These are phyloP conservation scores for Leptodontidium sp. DNA, from an alignment of 2,329 filamentous ascomycete species.

Conservation along the genomic window DNA sequence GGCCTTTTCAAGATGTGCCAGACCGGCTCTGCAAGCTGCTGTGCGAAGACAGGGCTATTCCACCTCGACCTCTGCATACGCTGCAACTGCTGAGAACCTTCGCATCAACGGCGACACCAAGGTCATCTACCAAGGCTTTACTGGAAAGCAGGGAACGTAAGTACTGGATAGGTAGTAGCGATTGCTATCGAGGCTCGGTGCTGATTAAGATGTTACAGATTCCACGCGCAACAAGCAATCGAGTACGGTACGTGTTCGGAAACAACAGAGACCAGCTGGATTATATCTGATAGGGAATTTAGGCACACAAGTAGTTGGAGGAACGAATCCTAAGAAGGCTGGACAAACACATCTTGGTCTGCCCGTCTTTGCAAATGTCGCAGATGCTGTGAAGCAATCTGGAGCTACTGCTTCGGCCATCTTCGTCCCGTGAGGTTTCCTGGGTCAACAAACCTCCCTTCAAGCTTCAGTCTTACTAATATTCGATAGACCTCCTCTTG, in stretches of 20 bases:
- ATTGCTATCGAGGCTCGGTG: constrained; percentile 21
- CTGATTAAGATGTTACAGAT: constrained; percentile 64
- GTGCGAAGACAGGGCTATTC: constrained; percentile 80
- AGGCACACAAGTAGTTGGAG: constrained; percentile 98
- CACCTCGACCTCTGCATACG: constrained; percentile 73
- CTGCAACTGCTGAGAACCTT: constrained; percentile 82
- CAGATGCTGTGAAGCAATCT: constrained; percentile 87
- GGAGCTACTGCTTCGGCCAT: constrained; percentile 92
- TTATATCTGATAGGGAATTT: constrained; percentile 44
- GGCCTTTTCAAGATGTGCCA: constrained; percentile 78
- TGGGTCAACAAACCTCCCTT: not conserved
- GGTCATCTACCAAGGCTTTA: constrained; percentile 97
- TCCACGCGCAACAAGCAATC: constrained; percentile 97
- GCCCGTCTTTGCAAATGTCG: constrained; percentile 91
- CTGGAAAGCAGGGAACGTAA: constrained; percentile 94
- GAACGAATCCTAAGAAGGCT: constrained; percentile 99
- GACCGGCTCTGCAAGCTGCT: constrained; percentile 72
- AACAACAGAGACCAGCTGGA: constrained; percentile 24
- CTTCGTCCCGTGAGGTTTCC: constrained; percentile 81
- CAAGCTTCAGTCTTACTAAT: constrained; percentile 27
- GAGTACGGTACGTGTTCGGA: constrained; percentile 79
- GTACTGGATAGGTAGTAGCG: constrained; percentile 48
- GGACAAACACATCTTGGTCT: constrained; percentile 87
- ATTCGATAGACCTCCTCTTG: constrained; percentile 77
- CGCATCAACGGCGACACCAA: constrained; percentile 93